Evolutionary conservation across 2,329 filamentous ascomycete genomes (phyloP).

Genomic region (Phyllosticta paracitricarpa): DNA sequence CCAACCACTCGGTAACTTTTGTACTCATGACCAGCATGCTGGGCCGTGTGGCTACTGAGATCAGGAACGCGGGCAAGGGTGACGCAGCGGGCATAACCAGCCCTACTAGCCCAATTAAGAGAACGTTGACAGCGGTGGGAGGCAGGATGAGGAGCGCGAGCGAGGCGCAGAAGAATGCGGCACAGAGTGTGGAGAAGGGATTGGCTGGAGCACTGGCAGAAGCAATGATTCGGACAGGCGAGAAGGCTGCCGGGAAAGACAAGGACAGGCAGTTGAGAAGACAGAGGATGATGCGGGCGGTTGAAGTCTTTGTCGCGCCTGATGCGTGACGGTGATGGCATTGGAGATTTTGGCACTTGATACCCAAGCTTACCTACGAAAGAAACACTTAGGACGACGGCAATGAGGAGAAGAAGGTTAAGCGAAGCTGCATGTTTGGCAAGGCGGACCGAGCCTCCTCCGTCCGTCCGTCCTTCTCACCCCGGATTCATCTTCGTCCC

Average conservation of each 20-base stretch:
- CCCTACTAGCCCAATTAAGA: background rate
- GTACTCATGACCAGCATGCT: slow-evolving; percentile 78
- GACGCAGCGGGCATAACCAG: slow-evolving; percentile 16
- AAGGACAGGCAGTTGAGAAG: slow-evolving; percentile 51
- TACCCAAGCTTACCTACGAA: background rate
- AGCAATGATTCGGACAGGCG: slow-evolving; percentile 47
- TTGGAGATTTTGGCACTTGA: background rate
- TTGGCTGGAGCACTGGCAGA: slow-evolving; percentile 57
- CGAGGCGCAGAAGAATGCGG: slow-evolving; percentile 35
- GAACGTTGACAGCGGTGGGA: slow-evolving; percentile 11
- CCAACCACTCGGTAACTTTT: slow-evolving; percentile 76
- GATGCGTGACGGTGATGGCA: slow-evolving; percentile 1
- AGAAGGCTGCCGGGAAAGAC: slow-evolving; percentile 30
- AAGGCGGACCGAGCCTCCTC: background rate
- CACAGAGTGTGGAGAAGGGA: slow-evolving; percentile 41
- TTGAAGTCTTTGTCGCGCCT: slow-evolving; percentile 58
- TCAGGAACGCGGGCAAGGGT: slow-evolving; percentile 35
- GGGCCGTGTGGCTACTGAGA: slow-evolving; percentile 46
- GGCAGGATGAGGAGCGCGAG: slow-evolving; percentile 27
- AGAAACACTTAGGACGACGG: background rate
- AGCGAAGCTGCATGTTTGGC: background rate
- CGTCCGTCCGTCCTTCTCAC: background rate
- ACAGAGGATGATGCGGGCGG: slow-evolving; percentile 54
- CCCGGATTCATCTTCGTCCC: background rate
- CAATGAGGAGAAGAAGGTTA: background rate